Evolutionary conservation across 495 filamentous ascomycete species (phyloP).

Genomic region (Oidiodendron maius): DNA sequence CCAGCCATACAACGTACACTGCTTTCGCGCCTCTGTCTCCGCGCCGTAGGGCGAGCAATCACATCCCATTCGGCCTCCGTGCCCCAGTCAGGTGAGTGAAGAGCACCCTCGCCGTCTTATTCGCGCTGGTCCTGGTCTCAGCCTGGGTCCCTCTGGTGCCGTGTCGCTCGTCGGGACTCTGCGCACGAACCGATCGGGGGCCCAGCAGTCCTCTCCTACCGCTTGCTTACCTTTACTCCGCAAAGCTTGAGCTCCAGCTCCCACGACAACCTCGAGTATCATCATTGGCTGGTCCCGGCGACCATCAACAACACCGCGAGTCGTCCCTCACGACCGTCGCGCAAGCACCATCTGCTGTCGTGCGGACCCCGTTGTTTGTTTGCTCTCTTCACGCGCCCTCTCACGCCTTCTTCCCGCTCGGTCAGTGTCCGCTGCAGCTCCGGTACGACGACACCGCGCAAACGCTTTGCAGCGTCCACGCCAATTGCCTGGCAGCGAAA

Average conservation of each 20-base stretch:
- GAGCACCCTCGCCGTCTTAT: no score
- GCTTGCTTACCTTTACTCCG: no score
- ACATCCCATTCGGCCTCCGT: no score
- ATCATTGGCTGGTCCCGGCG: neutral
- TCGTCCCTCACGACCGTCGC: neutral
- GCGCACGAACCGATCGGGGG: no score
- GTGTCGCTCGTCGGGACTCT: no score
- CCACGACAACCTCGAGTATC: neutral
- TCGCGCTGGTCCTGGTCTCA: no score
- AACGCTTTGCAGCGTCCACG: neutral
- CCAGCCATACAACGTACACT: no score
- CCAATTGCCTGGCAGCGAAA: neutral
- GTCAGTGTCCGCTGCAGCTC: conserved; percentile 11
- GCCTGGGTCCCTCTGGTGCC: no score
- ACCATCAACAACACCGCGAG: neutral
- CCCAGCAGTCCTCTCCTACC: no score
- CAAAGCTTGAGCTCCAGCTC: neutral
- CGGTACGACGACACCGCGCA: neutral
- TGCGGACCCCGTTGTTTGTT: conserved; percentile 2
- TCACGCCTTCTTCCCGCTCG: neutral
- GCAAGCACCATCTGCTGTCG: neutral
- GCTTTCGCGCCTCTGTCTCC: no score
- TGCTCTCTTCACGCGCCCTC: neutral
- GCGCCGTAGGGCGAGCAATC: no score
- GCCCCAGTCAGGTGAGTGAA: no score